A percentile compares a stretch with the other conserved stretches of the same genome.
Conservation (phyloP, 257 asterid genomes). For the Nicotiana attenuata region DNA sequence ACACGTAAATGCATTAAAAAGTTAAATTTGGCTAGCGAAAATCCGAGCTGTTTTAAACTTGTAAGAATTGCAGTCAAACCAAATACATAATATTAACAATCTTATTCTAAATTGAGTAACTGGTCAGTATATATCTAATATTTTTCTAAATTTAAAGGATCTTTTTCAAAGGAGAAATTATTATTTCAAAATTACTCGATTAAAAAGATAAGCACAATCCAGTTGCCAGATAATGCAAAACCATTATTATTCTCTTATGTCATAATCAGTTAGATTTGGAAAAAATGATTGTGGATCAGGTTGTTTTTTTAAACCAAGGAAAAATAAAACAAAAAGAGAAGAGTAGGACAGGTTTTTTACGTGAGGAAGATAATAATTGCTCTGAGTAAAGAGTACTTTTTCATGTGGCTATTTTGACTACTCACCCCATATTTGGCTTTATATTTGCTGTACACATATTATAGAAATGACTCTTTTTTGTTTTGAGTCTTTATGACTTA, state of each 20-base stretch:
- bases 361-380: slow-evolving; percentile 23
- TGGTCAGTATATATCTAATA: background rate
- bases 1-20: background rate
- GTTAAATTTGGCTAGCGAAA: background rate
- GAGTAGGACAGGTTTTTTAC: background rate
- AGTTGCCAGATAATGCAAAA: background rate
- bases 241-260: background rate
- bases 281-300: background rate
- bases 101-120: background rate
- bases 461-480: background rate
- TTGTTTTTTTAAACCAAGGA: background rate
- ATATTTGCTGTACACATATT: background rate
- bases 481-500: background rate
- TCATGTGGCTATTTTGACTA: slow-evolving; percentile 40
- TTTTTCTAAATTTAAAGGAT: background rate
- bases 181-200: background rate
- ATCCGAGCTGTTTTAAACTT: background rate
- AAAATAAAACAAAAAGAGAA: background rate
- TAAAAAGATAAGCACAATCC: background rate
- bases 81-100: background rate
- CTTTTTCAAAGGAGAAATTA: background rate
- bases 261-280: background rate
- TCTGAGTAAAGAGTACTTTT: slow-evolving; percentile 20
- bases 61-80: background rate
- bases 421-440: slow-evolving; percentile 17